These are phyloP conservation scores for Fusarium udum DNA, from an alignment of 2,329 filamentous ascomycete species.

Conservation along the genomic window DNA sequence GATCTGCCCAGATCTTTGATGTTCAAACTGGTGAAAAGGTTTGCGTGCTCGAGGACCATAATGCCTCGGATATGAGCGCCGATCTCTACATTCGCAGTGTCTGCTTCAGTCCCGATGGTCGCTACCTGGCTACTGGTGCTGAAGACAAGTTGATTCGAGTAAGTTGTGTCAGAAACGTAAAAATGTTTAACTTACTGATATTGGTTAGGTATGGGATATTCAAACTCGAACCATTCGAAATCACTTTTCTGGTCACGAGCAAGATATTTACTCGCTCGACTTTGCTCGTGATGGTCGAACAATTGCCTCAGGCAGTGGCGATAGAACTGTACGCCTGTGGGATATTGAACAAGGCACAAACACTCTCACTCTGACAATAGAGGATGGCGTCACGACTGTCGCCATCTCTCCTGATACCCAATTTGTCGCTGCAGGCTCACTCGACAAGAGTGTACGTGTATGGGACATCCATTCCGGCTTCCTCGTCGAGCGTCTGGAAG, in stretches of 20 bases:
- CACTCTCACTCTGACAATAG: constrained; percentile 87
- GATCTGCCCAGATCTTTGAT: constrained; percentile 99
- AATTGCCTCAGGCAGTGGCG: constrained; percentile 94
- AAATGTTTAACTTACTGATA: constrained; percentile 17
- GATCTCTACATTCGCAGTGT: constrained; percentile 98
- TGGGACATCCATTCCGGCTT: constrained; percentile 92
- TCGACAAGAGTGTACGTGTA: constrained; percentile 97
- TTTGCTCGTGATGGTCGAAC: constrained; percentile 93
- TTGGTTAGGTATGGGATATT: constrained; percentile 89
- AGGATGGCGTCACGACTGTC: constrained; percentile 97
- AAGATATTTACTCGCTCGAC: constrained; percentile 97
- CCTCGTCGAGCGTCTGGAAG: constrained; percentile 90
- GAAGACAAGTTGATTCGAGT: constrained; percentile 97
- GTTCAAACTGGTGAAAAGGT: constrained; percentile 87
- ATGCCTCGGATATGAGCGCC: constrained; percentile 79
- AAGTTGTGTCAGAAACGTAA: constrained; percentile 52
- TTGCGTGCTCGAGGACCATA: constrained; percentile 89
- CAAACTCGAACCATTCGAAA: constrained; percentile 83
- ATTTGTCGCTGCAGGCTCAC: constrained; percentile 90
- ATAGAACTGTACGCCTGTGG: constrained; percentile 95
- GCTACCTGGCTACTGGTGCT: constrained; percentile 92
- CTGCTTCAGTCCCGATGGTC: constrained; percentile 97
- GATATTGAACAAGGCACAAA: constrained; percentile 88
- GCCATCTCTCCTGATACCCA: constrained; percentile 96
- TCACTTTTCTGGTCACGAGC: constrained; percentile 95